Conservation (phyloP, 129 eudicot genomes). For the Chrysanthemum seticuspe region DNA sequence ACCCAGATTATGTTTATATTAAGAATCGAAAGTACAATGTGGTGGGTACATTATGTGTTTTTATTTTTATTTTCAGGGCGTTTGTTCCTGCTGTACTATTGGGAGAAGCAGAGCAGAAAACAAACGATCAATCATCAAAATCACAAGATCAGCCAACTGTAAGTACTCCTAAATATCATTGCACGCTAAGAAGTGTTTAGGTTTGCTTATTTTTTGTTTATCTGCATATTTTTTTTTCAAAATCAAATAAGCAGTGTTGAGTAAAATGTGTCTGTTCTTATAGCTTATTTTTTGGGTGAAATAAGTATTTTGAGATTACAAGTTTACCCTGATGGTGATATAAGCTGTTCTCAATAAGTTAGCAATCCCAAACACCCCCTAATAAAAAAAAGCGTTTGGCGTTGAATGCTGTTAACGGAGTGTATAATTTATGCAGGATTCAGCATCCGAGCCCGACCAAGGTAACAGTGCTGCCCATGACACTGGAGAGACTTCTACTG, state of each 20-base stretch:
- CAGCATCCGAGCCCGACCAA: constrained; percentile 62
- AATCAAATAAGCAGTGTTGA: no score
- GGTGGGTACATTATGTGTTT: background rate
- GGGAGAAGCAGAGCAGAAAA: constrained; percentile 85
- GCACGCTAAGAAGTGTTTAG: no score
- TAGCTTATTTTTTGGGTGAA: no score
- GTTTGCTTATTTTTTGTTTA: no score
- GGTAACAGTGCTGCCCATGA: constrained; percentile 50
- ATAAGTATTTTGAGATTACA: no score
- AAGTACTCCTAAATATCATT: constrained; percentile 25
- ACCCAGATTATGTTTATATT: constrained; percentile 2
- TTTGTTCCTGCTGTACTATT: constrained; percentile 95
- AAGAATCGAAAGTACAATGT: background rate
- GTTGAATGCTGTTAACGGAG: background rate
- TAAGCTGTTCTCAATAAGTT: no score
- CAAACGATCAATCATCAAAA: constrained; percentile 71
- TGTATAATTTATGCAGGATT: constrained; percentile 45
- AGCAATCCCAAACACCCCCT: no score
- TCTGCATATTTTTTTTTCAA: no score
- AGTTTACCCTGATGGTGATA: no score
- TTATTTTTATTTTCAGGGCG: constrained; percentile 53
- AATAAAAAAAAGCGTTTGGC: background rate
- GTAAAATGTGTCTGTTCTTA: no score
- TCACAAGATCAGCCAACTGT: constrained; percentile 65
- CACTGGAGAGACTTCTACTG: constrained; percentile 50